Evolutionary conservation across 768 basidiomycete species (phyloP), one percentile per base, ranked within the genome.

Genomic region (Lentinula detonsa): DNA sequence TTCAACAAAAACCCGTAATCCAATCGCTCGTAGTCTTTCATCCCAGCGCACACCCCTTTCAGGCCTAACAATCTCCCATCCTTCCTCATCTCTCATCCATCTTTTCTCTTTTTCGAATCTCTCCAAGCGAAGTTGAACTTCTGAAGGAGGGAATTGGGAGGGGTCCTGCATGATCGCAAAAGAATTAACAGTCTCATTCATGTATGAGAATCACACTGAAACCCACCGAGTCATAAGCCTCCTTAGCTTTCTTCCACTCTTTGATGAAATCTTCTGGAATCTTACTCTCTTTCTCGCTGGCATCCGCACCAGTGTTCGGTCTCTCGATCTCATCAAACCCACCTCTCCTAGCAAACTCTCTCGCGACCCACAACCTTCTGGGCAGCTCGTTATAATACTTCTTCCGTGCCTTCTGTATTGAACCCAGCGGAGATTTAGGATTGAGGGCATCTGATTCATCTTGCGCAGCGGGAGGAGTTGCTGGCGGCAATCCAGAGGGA

Each of bases 71-170:
- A 94, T 83, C 43, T 82, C 79, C 90, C 90, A 98, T 2, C 91
- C 95, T 55, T 79, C 79, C 59, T 89, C 74, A 66, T 95, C 90
- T 21, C 82, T 79, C 49, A 85, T 81, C 96, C 96, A 98, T 66
- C 85, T 78, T 65, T 85, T 71, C 75, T 98, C 96, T 75, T 95
- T 96, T 73, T 89, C 88, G 71, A 94, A 71, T 65, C 96, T 79
- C 74, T 98, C 94, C 42, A 88, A 88, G 49, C 90, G 84, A 60
- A 98, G 77, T 69, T 97, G 92, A 21, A 91, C 88, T 74, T 98
- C 93, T 1, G 90, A 94, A 33, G 85, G 86, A 3, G 94, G 92
- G 1, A 40, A n/a, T 40, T 55, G 39, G 5, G 34, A 37, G 9
- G 53, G 7, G n/a, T 55, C 46, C 46, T 48, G 21, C 6, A 48